Percentiles rank a stretch among this genome's conserved stretches.
These are phyloP conservation scores for Mortierella hygrophila DNA, from an alignment of 192 early-diverging fungal species.

Conservation along the genomic window DNA sequence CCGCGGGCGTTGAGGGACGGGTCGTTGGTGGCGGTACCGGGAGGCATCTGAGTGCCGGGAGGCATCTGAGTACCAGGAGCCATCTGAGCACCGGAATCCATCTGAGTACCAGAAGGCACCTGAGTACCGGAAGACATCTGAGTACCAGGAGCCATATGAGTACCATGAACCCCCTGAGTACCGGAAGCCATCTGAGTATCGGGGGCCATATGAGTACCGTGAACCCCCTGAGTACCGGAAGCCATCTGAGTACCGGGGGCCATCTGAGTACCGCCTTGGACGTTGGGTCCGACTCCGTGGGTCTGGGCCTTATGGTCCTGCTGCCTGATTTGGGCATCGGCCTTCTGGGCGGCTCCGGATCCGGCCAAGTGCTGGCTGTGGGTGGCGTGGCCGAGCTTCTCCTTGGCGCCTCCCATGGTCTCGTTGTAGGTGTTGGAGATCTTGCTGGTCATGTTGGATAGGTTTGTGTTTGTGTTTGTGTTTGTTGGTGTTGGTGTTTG, in stretches of 20 bases:
- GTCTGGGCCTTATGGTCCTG: background rate
- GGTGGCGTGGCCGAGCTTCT: slow-evolving; percentile 25
- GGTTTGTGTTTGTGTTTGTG: background rate
- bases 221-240: slow-evolving; percentile 8
- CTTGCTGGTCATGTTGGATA: slow-evolving; percentile 31
- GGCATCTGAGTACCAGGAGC: background rate
- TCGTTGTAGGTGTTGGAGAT: slow-evolving; percentile 36
- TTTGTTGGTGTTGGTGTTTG: background rate
- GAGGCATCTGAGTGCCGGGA: slow-evolving; percentile 11
- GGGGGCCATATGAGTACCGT: slow-evolving; percentile 9
- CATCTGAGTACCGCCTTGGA: slow-evolving; percentile 28
- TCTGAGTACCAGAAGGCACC: slow-evolving; percentile 13
- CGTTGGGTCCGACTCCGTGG: slow-evolving; percentile 31
- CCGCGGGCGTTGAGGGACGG: slow-evolving; percentile 17
- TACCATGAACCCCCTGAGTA: too few relatives aligned
- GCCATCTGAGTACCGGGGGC: slow-evolving; percentile 12
- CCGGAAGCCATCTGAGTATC: slow-evolving; percentile 20
- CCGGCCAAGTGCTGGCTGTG: slow-evolving; percentile 27
- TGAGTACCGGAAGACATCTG: slow-evolving; percentile 8
- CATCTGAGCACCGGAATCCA: background rate
- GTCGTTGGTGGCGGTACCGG: slow-evolving; percentile 22
- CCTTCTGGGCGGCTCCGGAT: slow-evolving; percentile 30
- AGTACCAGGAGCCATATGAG: slow-evolving; percentile 10
- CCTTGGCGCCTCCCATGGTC: slow-evolving; percentile 41
- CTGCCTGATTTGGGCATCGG: slow-evolving; percentile 24